Base-by-base conservation (phyloP, 139 green algal genomes). In the Marvania coccoides region DNA sequence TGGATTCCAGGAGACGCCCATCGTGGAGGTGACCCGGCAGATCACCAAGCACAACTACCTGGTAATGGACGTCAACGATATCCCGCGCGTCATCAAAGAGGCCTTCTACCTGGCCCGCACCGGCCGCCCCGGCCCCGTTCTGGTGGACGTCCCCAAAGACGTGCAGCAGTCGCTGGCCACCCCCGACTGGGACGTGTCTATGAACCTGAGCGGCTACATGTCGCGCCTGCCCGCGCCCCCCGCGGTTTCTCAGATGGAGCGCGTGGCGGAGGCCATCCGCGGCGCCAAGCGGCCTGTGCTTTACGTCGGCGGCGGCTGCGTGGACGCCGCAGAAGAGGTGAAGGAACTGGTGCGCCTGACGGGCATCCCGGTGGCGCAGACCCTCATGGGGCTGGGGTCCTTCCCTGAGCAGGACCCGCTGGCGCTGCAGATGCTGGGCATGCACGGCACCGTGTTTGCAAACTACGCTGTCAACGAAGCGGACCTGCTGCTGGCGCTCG, bases 21-120 rank as follows among this genome's bases (percentile, higher is more conserved):
- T 98, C 55, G 93, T 99, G 56, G 95, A 99, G 82, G 88, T 99
- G 7, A 97, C 94, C 5, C 83, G 95, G 40, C 88, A 93, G 69
- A 98, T 99, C 83, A 99, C 94, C 63, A 99, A 99, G 87, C 95
- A 99, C 89, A 99, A 99, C 83, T 99, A 95, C 81, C 83, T 99
- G 54, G 94, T 99, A 13, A 94, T 98, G 90, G 85, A 98, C 70
- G 82, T 97, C 26, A 83, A 90, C 8, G 95, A 99, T 78, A 89
- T 99, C 59, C 91, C 95, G 10, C 80, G 93, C 29, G 70, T 98
- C 23, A 78, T 98, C 8, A 94, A 95, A 75, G 94, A 99, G 85
- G 95, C 93, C 9, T 97, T 98, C 78, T 96, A 91, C 80, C 82
- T 97, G 12, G 93, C 93, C 1, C 75, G 83, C 47, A 92, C 89